Base-by-base conservation (phyloP, 2,329 filamentous ascomycete genomes). In the Botrytis galanthina region DNA sequence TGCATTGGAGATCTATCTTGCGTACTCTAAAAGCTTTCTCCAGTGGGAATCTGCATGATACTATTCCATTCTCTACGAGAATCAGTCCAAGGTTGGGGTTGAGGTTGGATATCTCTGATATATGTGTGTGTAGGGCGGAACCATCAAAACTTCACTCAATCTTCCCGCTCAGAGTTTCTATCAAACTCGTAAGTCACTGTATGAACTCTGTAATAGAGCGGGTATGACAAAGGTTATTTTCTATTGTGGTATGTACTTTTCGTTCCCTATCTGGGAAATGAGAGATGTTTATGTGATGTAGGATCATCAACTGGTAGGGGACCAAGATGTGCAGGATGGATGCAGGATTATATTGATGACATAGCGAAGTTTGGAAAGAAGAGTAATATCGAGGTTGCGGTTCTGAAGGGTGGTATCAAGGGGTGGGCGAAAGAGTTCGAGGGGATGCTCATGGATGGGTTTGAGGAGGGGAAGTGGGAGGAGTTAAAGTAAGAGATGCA, bases 91-190 rank as follows among this genome's bases (percentile, higher is more conserved):
- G 2, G 32, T 10, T 71, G 37, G 60, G 62, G 60, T 48, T 71
- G 37, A 63, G 62, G 60, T 48, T 44, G 18, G 57, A 16, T 16
- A 37, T 32, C 39, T 59, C 68, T 74, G 35, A 71, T 44, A 39
- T 68, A 1, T 37, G 7, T 35, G 44, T 57, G 26, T 18, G 9
- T 71, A 86, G 86, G 90, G 90, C 39, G 90, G 89, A 59, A 90
- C 88, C 0, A 87, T 92, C 72, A 81, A 82, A 14, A 85, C 85
- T 3, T 89, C 89, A 1, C 83, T 91, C 75, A 89, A 89, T 75
- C 81, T 89, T 22, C 87, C 87, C 0, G 87, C 87, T 14, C 87
- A 89, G 71, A 85, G 83, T 20, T 83, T 89, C 57, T 87, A 87
- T 71, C 85, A 85, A 70, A 85, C 85, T 5, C 82, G 87, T 9